phyloP scores from a whole-genome alignment of 495 filamentous ascomycete genomes.

The Cairneyella variabilis region DNA sequence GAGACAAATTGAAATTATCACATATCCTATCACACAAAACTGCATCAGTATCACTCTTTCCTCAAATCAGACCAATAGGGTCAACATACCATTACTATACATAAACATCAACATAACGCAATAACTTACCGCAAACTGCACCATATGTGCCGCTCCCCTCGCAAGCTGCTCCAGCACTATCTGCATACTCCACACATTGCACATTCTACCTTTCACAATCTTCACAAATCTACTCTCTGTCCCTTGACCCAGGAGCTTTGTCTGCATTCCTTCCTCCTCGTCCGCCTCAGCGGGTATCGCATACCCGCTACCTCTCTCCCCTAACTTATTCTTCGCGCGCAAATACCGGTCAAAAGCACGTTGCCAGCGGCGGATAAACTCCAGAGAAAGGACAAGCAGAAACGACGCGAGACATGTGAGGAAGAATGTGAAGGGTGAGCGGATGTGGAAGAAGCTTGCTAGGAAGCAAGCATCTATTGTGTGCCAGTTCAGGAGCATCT shows the following conservation, averaged over 20 bases:
- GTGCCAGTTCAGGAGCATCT: conserved; percentile 19
- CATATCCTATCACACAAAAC: conserved; percentile 6
- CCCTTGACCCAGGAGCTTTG: conserved; percentile 3
- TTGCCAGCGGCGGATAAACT: conserved; percentile 12
- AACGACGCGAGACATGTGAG: conserved; percentile 11
- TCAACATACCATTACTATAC: conserved; percentile 13
- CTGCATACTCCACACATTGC: background rate
- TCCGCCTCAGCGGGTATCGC: conserved; percentile 3
- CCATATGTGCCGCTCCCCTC: conserved; percentile 11
- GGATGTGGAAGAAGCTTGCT: conserved; percentile 10
- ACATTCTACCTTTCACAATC: background rate
- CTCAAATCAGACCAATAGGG: background rate
- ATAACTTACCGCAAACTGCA: conserved; percentile 18
- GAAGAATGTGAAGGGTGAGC: conserved; percentile 12
- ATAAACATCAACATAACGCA: conserved; percentile 18
- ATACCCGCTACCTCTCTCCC: no score
- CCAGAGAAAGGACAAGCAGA: conserved; percentile 18
- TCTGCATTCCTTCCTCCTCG: no score
- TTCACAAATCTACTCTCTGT: background rate
- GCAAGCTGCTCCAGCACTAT: conserved; percentile 7
- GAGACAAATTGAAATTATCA: conserved; percentile 16
- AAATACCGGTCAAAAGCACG: conserved; percentile 8
- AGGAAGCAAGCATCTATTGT: conserved; percentile 20
- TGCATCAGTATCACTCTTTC: background rate
- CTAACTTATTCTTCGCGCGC: background rate